Percentiles rank a stretch among this genome's conserved stretches.
phyloP scores from a whole-genome alignment of 192 early-diverging fungal genomes.

The Coemansia sp. region DNA sequence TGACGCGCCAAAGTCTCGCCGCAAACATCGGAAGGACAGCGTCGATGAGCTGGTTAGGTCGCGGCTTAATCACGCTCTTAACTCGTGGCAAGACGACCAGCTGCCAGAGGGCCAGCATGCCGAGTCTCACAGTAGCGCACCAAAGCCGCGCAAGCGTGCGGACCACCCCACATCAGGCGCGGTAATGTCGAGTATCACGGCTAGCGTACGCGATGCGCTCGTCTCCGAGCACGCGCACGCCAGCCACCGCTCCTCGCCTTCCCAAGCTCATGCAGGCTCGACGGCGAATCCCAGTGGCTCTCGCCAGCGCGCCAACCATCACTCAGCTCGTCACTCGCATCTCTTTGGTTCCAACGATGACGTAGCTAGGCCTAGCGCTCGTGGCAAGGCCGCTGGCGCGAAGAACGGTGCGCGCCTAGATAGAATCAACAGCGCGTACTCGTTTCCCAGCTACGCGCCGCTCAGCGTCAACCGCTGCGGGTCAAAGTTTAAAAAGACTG shows the following conservation, averaged over 20 bases:
- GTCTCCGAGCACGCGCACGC: conserved; percentile 28
- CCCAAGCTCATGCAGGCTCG: neutral
- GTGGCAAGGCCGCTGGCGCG: neutral
- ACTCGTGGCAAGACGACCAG: conserved; percentile 18
- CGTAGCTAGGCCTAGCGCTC: neutral
- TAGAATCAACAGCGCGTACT: conserved; percentile 43
- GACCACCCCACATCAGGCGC: conserved; percentile 8
- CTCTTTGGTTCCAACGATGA: neutral
- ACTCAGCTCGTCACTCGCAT: neutral
- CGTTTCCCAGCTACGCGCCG: conserved; percentile 41
- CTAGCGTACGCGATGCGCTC: conserved; percentile 48
- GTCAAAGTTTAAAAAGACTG: conserved; percentile 38
- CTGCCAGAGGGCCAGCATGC: neutral
- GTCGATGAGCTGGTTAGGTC: conserved; percentile 56
- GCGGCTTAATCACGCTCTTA: conserved; percentile 29
- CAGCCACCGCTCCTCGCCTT: neutral
- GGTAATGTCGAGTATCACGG: conserved; percentile 38
- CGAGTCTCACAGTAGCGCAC: neutral
- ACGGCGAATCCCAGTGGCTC: neutral
- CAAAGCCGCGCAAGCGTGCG: conserved; percentile 15
- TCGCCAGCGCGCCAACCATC: neutral
- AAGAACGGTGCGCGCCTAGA: conserved; percentile 11
- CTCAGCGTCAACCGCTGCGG: conserved; percentile 36
- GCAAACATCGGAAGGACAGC: conserved; percentile 48
- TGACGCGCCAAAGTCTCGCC: conserved; percentile 13